Evolutionary conservation across 805 yeast genomes (phyloP), one percentile per base, ranked within the genome.

Genomic region (Ogataea paradorogensis): DNA sequence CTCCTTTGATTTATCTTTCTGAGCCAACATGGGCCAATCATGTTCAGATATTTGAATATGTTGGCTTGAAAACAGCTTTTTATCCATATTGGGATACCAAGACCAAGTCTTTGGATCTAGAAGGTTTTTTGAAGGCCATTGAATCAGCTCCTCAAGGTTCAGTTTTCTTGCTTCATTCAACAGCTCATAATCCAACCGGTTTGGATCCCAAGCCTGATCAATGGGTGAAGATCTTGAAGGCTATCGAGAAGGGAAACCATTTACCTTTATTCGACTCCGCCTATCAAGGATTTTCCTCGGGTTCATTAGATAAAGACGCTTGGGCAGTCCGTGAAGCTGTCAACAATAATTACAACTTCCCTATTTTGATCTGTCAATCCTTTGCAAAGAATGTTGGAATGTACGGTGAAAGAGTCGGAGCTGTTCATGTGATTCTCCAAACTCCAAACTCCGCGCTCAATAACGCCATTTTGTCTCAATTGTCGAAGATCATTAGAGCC

Each of bases 1-100:
- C 59, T 37, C 70, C 61, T 43, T 65, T 70, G 18, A 71, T 90
- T 34, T 88, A 87, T 62, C 59, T 90, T 36, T 84, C 95, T 10
- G 68, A 74, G 43, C 99, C 99, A 50, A 89, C 98, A n/a, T 91
- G 99, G 99, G 95, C 93, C 38, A 93, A 93, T 70, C 99, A 91
- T 68, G 72, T 74, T 61, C 89, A 82, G 61, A 85, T 91, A 51
- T 93, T 90, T 62, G 71, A 75, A 50, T 67, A 75, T 38, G 70
- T 78, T 45, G 96, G 95, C 5, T 70, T 86, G 38, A 67, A 73
- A 50, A 81, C 83, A 27, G 78, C 70, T 26, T 63, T 70, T 13
- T 91, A 93, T 61, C 89, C 96, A 16, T 91, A 93, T 72, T 93
- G 95, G 90, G 76, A 91, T 58, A 69, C 72, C 40, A 71, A 68